phyloP scores from a whole-genome alignment of 371 early-diverging fungal species.

The Lichtheimia ramosa region DNA sequence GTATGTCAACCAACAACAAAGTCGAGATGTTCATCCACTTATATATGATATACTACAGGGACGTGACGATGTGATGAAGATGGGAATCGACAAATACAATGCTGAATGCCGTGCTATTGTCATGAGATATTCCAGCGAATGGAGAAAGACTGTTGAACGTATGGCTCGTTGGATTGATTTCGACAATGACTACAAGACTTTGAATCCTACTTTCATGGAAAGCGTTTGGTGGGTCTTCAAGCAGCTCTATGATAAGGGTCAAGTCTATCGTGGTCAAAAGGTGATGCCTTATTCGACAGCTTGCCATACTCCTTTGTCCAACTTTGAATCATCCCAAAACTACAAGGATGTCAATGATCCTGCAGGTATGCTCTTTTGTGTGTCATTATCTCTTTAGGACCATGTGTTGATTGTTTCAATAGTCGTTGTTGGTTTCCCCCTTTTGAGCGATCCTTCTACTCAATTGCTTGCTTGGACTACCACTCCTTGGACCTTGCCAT shows the following conservation, averaged over 20 bases:
- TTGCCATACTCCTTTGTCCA: constrained; percentile 97
- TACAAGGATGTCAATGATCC: constrained; percentile 99
- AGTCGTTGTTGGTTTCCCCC: constrained; percentile 96
- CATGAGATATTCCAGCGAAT: constrained; percentile 96
- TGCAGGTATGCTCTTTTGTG: constrained; percentile 61
- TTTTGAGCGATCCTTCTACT: constrained; percentile 77
- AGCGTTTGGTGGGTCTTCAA: constrained; percentile 99
- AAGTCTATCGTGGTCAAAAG: constrained; percentile 96
- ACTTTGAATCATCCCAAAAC: constrained; percentile 99
- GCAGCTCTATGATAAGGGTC: constrained; percentile 94
- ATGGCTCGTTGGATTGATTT: constrained; percentile 99
- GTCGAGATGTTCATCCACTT: background rate
- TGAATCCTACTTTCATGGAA: constrained; percentile 97
- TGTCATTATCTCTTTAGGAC: no score
- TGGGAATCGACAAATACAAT: constrained; percentile 99
- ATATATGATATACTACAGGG: constrained; percentile 34
- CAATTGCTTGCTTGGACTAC: constrained; percentile 99
- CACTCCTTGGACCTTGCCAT: constrained; percentile 99
- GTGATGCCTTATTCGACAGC: constrained; percentile 99
- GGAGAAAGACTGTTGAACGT: constrained; percentile 96
- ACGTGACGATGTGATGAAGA: constrained; percentile 89
- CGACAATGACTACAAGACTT: constrained; percentile 99
- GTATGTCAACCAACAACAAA: background rate
- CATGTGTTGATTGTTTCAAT: no score
- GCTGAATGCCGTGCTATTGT: constrained; percentile 98